Conservation (phyloP, 306 rosid genomes). For the Pterocarpus santalinus region DNA sequence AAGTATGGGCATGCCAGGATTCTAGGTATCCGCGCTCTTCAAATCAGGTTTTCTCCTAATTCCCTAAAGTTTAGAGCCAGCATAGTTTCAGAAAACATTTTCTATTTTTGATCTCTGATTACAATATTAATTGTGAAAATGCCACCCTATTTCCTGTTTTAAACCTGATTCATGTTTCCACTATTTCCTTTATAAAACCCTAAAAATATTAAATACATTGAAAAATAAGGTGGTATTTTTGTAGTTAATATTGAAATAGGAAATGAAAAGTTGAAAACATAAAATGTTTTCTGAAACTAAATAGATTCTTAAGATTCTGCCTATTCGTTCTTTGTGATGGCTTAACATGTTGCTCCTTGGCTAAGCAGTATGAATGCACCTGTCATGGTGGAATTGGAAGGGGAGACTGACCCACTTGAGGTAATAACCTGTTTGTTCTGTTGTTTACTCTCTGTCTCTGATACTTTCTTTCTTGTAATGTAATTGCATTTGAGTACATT, state of each 20-base stretch:
- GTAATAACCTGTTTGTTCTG: slow-evolving; percentile 39
- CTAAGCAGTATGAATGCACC: slow-evolving; percentile 88
- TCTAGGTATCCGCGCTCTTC: slow-evolving; percentile 85
- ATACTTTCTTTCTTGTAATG: neutral
- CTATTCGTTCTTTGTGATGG: neutral
- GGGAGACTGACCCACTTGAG: slow-evolving; percentile 88
- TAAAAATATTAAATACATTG: too few relatives aligned
- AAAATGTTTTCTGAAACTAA: neutral
- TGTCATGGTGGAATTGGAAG: slow-evolving; percentile 90
- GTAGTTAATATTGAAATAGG: too few relatives aligned
- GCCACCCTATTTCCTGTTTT: too few relatives aligned
- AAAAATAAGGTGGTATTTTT: too few relatives aligned
- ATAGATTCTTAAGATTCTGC: neutral
- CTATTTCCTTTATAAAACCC: too few relatives aligned
- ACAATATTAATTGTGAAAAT: too few relatives aligned
- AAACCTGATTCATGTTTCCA: too few relatives aligned
- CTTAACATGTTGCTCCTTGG: slow-evolving; percentile 16
- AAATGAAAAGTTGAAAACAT: too few relatives aligned
- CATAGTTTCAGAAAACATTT: neutral
- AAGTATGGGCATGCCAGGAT: slow-evolving; percentile 84
- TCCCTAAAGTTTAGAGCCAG: neutral
- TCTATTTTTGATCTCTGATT: neutral
- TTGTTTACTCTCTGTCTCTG: too few relatives aligned
- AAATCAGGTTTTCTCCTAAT: slow-evolving; percentile 65
- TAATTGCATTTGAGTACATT: neutral